Evolutionary conservation across 306 rosid genomes (phyloP), one percentile per base, ranked within the genome.

Genomic region (Ormosia emarginata): DNA sequence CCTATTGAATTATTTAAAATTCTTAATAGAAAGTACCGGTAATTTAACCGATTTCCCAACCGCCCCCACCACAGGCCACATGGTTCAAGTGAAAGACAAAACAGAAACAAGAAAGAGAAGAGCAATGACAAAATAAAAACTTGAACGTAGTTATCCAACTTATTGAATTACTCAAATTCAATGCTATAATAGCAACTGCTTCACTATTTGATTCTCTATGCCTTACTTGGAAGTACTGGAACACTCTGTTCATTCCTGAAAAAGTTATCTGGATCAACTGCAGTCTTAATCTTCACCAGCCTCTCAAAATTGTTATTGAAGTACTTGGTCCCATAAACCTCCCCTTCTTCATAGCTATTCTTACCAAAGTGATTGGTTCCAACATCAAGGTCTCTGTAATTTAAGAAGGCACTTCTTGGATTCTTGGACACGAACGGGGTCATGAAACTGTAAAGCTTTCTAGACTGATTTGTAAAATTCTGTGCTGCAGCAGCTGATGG

Each of bases 221-320:
- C 34, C 44, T 79, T 34, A 50, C 52, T 33, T 12, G 79, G 72
- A 43, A n/a, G 76, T 0, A 71, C 43, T 12, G 94, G 94, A 70
- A 94, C 77, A 72, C 98, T 94, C 82, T 94, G 98, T 43, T 94
- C 95, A 61, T 91, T 89, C 89, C 93, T 82, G 74, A 94, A 92
- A 77, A 90, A 89, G 64, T 92, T 92, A 0, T 85, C 70, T 0
- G 97, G 94, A 81, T 93, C 98, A 56, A 90, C 91, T 0, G 63
- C 87, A 32, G 88, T 82, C 80, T 94, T 94, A 52, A 85, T 75
- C 81, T 85, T 85, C 68, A 89, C 97, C 18, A 94, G 71, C 77
- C 94, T 88, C 15, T 86, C 76, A 34, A 83, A 94, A 58, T 92
- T 94, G 65, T 49, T 62, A 39, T 84, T 74, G 75, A 94, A 94